Base-by-base conservation (phyloP, 106 monocot genomes). In the Gastrodia elata region DNA sequence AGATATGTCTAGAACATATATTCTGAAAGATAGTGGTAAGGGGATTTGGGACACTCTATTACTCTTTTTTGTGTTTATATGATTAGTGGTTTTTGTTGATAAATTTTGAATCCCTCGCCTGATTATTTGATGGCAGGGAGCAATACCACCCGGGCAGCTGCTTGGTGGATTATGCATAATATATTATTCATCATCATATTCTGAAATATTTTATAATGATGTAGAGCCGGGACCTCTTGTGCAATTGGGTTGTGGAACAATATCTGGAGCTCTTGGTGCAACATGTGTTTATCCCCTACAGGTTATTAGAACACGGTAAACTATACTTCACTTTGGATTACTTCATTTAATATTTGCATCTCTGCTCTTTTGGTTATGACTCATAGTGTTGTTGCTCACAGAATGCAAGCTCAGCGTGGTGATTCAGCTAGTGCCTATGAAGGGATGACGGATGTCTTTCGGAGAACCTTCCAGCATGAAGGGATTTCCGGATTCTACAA, bases 241-340 rank as follows among this genome's bases (percentile, higher is more conserved):
- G 43, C 92, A 97, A 77, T 75, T 92, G 71, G 96, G 92, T 44
- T 97, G 96, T 82, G 96, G 92, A 72, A 97, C 92, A 14, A 75
- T 97, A 64, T 97, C 96, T 10, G 96, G 96, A 74, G 87, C 90
- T 77, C 82, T 97, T 42, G 92, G 92, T 40, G 92, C 96, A 55
- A 88, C 86, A 73, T 97, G 92, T 77, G 96, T 97, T 76, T 97
- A 97, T 82, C 92, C 96, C 24, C 83, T 97, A 80, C 96, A 97
- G 81, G 90, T 97, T 68, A 90, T 92, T 46, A 86, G 96, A 79
- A 97, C 96, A 78, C 92, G 96, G 96, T 90, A 82, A 52, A n/a
- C 22, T 22, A 0, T 52, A 5, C 22, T 22, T 52, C 52, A 52
- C 52, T 5, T 52, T 52, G 18, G 52, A 52, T 52, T 52, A 46